phyloP scores from a whole-genome alignment of 176 grass and related monocot genomes.

The Coix lacrymajobi region DNA sequence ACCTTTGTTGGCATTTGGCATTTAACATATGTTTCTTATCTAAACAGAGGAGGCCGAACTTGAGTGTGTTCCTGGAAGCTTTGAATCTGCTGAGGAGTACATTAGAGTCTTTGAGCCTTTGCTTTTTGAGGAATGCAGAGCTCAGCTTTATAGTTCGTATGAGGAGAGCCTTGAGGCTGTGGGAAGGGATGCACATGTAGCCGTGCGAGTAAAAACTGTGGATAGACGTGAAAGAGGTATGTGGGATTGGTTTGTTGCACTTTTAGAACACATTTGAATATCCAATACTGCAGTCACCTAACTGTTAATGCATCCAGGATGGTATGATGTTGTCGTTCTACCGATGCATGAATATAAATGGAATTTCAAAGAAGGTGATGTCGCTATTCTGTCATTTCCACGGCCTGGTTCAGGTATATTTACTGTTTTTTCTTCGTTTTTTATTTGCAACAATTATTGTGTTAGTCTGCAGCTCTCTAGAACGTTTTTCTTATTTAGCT shows the following conservation, averaged over 20 bases:
- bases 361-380: slow-evolving; percentile 99
- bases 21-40: slow-evolving; percentile 13
- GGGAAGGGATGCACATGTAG: slow-evolving; percentile 77
- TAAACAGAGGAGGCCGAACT: slow-evolving; percentile 89
- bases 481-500: background rate
- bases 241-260: background rate
- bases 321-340: slow-evolving; percentile 88
- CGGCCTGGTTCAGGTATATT: slow-evolving; percentile 72
- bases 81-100: slow-evolving; percentile 93
- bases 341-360: slow-evolving; percentile 83
- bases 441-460: slow-evolving; percentile 5
- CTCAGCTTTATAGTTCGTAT: slow-evolving; percentile 89
- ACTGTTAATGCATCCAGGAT: slow-evolving; percentile 52
- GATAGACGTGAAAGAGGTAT: slow-evolving; percentile 97
- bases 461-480: background rate
- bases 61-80: slow-evolving; percentile 87
- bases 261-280: slow-evolving; percentile 3
- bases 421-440: background rate
- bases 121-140: slow-evolving; percentile 99
- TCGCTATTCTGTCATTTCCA: slow-evolving; percentile 74
- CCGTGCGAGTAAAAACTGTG: slow-evolving; percentile 69
- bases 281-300: background rate
- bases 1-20: background rate
- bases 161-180: slow-evolving; percentile 80
- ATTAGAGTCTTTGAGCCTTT: slow-evolving; percentile 95